A percentile compares a stretch with the other conserved stretches of the same genome.
phyloP scores from a whole-genome alignment of 2,329 filamentous ascomycete genomes.

The Pleurostoma richardsiae region DNA sequence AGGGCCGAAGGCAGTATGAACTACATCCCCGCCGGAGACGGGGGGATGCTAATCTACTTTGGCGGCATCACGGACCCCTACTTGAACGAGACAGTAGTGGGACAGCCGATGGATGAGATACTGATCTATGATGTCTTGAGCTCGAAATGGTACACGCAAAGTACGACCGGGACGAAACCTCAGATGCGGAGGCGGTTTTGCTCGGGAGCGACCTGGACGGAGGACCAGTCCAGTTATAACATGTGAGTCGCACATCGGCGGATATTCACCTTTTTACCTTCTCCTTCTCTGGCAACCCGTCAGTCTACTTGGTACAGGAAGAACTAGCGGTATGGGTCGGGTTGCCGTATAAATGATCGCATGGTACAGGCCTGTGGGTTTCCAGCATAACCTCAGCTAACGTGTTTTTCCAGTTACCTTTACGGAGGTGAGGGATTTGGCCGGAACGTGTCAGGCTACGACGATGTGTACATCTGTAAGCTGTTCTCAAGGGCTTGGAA shows the following conservation, averaged over 20 bases:
- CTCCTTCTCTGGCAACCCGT: neutral
- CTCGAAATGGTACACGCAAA: constrained; percentile 56
- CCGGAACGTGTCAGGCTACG: constrained; percentile 42
- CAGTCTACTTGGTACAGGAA: no score
- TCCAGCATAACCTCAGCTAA: neutral
- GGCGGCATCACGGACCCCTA: constrained; percentile 48
- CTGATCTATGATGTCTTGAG: constrained; percentile 57
- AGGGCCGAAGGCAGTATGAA: constrained; percentile 57
- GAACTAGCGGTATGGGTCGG: no score
- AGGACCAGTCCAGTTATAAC: constrained; percentile 58
- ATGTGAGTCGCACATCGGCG: constrained; percentile 40
- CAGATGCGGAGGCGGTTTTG: constrained; percentile 52
- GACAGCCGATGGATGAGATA: constrained; percentile 43
- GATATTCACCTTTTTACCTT: neutral
- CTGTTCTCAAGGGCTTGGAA: neutral
- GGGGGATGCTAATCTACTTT: constrained; percentile 56
- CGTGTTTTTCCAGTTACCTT: constrained; percentile 41
- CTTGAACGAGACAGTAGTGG: constrained; percentile 39
- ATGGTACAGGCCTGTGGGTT: no score
- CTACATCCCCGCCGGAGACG: constrained; percentile 55
- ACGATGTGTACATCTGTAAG: constrained; percentile 52
- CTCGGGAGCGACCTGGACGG: constrained; percentile 53
- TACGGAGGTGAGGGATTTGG: constrained; percentile 53
- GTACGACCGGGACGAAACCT: constrained; percentile 47
- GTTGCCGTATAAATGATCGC: no score